Percentiles rank a stretch among this genome's conserved stretches.
phyloP scores from a whole-genome alignment of 1,139 yeast genomes.

The Groenewaldozyma sp. region DNA sequence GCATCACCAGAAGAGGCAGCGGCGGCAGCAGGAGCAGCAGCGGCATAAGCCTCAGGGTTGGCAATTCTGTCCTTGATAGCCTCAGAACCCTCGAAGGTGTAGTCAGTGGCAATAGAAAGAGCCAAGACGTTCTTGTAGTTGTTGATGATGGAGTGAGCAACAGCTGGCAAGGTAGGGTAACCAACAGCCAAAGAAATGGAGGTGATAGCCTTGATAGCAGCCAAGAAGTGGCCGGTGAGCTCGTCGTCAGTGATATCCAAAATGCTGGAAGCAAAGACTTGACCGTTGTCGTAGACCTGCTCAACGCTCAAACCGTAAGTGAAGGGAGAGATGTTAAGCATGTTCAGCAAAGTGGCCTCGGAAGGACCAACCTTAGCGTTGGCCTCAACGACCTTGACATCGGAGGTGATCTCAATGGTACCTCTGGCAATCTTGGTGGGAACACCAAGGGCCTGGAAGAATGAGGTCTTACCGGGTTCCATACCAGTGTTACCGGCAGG shows the following conservation, averaged over 20 bases:
- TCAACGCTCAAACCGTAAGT: constrained; percentile 96
- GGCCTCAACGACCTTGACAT: constrained; percentile 87
- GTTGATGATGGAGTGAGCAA: constrained; percentile 98
- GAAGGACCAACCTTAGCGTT: constrained; percentile 95
- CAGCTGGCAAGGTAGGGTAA: constrained; percentile 99
- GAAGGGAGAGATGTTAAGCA: constrained; percentile 99
- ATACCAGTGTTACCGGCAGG: constrained; percentile 99
- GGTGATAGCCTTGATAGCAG: constrained; percentile 91
- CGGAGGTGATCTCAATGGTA: constrained; percentile 98
- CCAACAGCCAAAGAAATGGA: constrained; percentile 94
- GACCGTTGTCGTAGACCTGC: constrained; percentile 98
- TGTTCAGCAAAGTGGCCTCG: constrained; percentile 97
- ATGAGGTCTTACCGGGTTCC: constrained; percentile 99
- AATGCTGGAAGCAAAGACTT: constrained; percentile 92
- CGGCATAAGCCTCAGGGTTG: constrained; percentile 99
- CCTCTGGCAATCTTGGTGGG: constrained; percentile 99
- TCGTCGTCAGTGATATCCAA: constrained; percentile 98
- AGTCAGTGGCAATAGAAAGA: constrained; percentile 94
- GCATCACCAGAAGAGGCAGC: constrained; percentile 55
- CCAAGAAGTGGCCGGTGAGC: constrained; percentile 82
- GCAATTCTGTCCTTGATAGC: constrained; percentile 98
- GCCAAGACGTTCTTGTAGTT: constrained; percentile 98
- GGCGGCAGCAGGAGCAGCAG: constrained; percentile 85
- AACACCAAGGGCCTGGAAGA: constrained; percentile 99
- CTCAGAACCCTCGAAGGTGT: constrained; percentile 99